phyloP scores from a whole-genome alignment of 495 filamentous ascomycete genomes.

The Talaromyces adpressus region DNA sequence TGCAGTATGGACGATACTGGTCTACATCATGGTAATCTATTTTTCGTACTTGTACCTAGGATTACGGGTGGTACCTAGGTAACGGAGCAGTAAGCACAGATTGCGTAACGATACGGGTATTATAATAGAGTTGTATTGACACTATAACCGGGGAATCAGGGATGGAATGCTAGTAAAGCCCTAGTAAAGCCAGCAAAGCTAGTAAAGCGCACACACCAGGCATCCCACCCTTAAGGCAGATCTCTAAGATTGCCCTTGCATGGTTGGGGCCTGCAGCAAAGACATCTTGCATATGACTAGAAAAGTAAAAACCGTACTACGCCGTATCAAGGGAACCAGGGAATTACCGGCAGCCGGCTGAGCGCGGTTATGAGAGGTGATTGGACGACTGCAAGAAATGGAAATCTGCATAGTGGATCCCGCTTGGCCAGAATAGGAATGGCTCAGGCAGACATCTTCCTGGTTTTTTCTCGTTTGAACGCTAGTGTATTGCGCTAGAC shows the following conservation, averaged over 20 bases:
- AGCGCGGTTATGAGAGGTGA: not conserved
- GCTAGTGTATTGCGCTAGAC: not conserved
- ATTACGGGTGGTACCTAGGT: too few species aligned
- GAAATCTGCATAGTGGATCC: not conserved
- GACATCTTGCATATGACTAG: slow-evolving; percentile 8
- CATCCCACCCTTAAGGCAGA: not conserved
- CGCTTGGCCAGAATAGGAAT: not conserved
- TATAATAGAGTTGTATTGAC: not conserved
- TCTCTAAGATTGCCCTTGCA: slow-evolving; percentile 11
- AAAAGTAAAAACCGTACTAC: not conserved
- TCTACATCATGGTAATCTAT: not conserved
- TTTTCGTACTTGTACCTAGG: too few species aligned
- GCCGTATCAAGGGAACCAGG: not conserved
- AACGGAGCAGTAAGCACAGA: not conserved
- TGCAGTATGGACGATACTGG: not conserved
- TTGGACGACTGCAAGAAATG: not conserved
- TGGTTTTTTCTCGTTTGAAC: not conserved
- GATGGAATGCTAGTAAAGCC: slow-evolving; percentile 6
- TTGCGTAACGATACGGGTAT: not conserved
- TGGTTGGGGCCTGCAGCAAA: slow-evolving; percentile 4
- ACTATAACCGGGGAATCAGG: not conserved
- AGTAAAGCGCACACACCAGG: slow-evolving; percentile 3
- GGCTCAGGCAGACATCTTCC: not conserved
- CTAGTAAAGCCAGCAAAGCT: too few species aligned
- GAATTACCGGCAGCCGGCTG: not conserved